Base-by-base conservation (phyloP, 257 asterid genomes). In the Solanum clarkiae region DNA sequence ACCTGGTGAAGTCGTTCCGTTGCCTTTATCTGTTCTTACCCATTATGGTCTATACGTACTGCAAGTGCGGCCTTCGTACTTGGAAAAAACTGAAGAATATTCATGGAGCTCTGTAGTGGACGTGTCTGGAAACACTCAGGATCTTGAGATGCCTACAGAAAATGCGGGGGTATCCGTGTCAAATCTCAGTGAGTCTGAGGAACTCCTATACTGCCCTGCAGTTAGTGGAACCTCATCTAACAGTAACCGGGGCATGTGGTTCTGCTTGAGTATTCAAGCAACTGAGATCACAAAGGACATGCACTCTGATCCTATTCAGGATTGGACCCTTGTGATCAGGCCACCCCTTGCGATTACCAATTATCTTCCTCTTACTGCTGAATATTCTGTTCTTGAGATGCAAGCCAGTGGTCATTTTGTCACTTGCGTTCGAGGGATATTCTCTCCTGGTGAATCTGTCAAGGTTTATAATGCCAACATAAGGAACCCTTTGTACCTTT, bases 301-400 rank as follows among this genome's bases (percentile, higher is more conserved):
- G 83, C 90, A 92, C 80, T 92, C 93, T 85, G 90, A 95, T 85
- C 93, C 98, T 80, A 91, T 94, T 62, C 90, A 90, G 74, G 99
- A 95, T 85, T 96, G 99, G 99, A 92, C 90, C 69, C 92, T 96
- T 80, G 94, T 92, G 81, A 92, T 95, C 69, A 92, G 88, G 86
- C 88, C 98, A 83, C 99, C 99, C 72, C 69, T 96, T 80, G 89
- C 96, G 54, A 86, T 96, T 85, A 86, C 93, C 81, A 95, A 96
- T 84, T 94, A 90, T 88, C 99, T 96, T 82, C 98, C 99, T 87
- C 90, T 96, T 87, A 81, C 85, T 86, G 95, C 99, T 70, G 99
- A 96, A 88, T 92, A 91, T 90, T 93, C 98, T 79, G 93, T 96
- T 85, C 97, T 95, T 86, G 98, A 95, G 93, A 95, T 92, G 95